Evolutionary conservation across 2,329 filamentous ascomycete species (phyloP).

Genomic region (Pseudogymnoascus sp.): DNA sequence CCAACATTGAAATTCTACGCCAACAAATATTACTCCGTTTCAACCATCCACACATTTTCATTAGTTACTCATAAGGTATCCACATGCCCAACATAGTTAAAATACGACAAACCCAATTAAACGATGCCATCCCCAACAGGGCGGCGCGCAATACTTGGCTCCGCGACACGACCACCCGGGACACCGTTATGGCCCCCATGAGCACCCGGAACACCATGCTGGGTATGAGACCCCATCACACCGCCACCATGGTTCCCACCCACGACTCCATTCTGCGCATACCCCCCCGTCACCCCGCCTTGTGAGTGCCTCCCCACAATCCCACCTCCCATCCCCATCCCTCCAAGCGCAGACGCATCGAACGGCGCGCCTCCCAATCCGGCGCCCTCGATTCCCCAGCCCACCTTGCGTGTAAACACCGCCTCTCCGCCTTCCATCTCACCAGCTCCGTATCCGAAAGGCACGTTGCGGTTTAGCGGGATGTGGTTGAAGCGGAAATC

Average conservation of each 20-base stretch:
- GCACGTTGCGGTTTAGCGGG: constrained; percentile 51
- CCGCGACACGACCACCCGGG: neutral
- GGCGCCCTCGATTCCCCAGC: constrained; percentile 46
- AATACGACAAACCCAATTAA: neutral
- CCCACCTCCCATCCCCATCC: neutral
- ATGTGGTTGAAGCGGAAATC: constrained; percentile 63
- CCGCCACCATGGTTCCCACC: neutral
- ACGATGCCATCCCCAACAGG: neutral
- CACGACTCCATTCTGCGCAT: neutral
- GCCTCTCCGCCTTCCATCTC: constrained; percentile 44
- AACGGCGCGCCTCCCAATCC: constrained; percentile 14
- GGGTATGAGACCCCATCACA: neutral
- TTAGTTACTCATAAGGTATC: neutral
- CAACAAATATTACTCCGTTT: neutral
- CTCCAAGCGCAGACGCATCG: neutral
- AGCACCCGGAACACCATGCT: neutral
- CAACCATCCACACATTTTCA: neutral
- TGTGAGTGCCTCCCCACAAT: neutral
- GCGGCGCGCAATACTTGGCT: neutral
- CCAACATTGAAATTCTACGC: neutral
- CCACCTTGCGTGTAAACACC: constrained; percentile 51
- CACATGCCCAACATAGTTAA: neutral
- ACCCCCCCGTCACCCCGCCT: neutral
- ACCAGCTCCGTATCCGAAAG: constrained; percentile 45
- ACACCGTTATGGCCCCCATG: neutral